phyloP scores from a whole-genome alignment of 257 asterid species.

The Orobanche coerulescens region DNA sequence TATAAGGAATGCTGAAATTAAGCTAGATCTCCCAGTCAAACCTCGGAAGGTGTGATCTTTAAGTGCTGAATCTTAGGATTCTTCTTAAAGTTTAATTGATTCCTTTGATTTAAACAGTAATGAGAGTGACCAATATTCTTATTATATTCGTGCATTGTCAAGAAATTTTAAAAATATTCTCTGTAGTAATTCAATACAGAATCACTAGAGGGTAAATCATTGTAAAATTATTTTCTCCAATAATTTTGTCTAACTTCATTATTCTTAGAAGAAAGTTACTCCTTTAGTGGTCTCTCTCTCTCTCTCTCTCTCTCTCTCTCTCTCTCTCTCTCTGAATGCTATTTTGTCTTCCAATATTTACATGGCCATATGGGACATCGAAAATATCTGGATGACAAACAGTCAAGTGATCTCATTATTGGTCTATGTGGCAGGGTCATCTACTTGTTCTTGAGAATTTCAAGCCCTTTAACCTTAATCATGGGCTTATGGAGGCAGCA shows the following conservation, averaged over 20 bases:
- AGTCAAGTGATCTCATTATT: slow-evolving; percentile 20
- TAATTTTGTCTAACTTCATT: neutral
- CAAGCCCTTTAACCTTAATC: slow-evolving; percentile 67
- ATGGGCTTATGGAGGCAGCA: slow-evolving; percentile 91
- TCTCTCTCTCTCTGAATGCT: no score
- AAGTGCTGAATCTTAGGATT: slow-evolving; percentile 8
- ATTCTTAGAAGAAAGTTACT: slow-evolving; percentile 6
- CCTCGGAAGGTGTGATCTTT: slow-evolving; percentile 77
- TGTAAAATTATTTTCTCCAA: no score
- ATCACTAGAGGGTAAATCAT: no score
- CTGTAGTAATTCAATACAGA: no score
- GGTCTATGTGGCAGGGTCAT: slow-evolving; percentile 60
- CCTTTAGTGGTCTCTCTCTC: no score
- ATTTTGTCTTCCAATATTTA: neutral
- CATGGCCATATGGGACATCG: neutral
- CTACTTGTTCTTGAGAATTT: slow-evolving; percentile 74
- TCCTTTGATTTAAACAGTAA: no score
- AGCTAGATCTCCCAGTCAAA: slow-evolving; percentile 65
- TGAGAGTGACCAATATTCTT: no score
- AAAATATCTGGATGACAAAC: no score
- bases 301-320: no score
- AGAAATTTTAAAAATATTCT: no score
- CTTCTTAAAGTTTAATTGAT: no score
- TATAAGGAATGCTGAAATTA: slow-evolving; percentile 36
- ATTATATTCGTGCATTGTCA: no score